Conservation (phyloP, 257 asterid genomes). For the Prunella vulgaris region DNA sequence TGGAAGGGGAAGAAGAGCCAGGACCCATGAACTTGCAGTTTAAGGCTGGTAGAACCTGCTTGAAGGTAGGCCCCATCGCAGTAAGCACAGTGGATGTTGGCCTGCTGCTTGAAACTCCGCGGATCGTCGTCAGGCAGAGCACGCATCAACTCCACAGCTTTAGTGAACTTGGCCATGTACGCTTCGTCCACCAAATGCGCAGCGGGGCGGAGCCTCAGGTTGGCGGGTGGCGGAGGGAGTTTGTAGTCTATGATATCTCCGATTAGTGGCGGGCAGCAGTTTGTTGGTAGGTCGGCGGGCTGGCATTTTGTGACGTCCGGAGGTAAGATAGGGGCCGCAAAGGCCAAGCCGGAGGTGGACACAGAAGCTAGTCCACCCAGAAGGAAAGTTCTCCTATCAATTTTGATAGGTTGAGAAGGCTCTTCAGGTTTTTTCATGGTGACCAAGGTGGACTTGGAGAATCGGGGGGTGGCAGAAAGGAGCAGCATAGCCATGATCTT, state of each 20-base stretch:
- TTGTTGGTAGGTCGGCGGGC: conserved; percentile 56
- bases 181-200: conserved; percentile 56
- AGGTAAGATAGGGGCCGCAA: conserved; percentile 53
- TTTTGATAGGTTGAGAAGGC: conserved; percentile 2
- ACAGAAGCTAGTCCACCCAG: too few relatives aligned
- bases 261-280: conserved; percentile 69
- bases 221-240: conserved; percentile 38
- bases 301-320: conserved; percentile 78
- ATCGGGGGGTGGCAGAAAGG: too few relatives aligned
- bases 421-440: too few relatives aligned
- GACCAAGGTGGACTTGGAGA: too few relatives aligned
- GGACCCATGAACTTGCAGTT: conserved; percentile 69
- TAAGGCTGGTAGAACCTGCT: conserved; percentile 57
- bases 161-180: conserved; percentile 48
- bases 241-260: conserved; percentile 39
- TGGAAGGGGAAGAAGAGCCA: conserved; percentile 83
- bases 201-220: conserved; percentile 59
- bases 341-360: conserved; percentile 39
- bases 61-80: conserved; percentile 82
- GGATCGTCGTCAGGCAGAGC: conserved; percentile 78
- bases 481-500: too few relatives aligned
- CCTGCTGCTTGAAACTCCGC: conserved; percentile 71
- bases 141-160: conserved; percentile 58
- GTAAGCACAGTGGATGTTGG: conserved; percentile 78
- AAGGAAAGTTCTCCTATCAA: conserved; percentile 54